Conservation (phyloP, 345 rosid species). For the Heritiera littoralis region DNA sequence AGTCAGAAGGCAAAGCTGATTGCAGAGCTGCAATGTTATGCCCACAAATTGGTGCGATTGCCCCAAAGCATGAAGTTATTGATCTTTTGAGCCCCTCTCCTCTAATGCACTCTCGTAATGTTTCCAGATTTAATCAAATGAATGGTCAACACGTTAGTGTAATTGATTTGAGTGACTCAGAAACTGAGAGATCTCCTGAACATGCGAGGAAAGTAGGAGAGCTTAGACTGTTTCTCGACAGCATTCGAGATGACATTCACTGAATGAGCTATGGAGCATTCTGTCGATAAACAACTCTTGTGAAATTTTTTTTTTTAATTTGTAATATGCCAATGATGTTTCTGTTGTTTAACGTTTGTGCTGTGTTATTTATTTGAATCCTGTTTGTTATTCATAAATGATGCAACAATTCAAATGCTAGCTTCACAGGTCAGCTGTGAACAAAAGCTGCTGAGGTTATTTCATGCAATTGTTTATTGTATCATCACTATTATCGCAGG, state of each 20-base stretch:
- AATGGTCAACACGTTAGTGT: conserved; percentile 33
- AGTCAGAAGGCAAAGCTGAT: conserved; percentile 26
- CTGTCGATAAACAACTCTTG: not conserved
- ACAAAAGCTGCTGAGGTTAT: not conserved
- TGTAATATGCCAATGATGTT: not conserved
- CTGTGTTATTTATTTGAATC: conserved; percentile 2
- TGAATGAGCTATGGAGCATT: conserved; percentile 25
- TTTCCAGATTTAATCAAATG: conserved; percentile 34
- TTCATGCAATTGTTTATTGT: not conserved
- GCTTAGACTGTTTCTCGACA: conserved; percentile 58
- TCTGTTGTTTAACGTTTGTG: not conserved
- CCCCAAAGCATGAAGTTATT: conserved; percentile 46
- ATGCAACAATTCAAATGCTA: not conserved
- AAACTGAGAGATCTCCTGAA: conserved; percentile 56
- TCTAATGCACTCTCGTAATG: conserved; percentile 14
- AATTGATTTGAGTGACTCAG: conserved; percentile 76
- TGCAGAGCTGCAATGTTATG: conserved; percentile 16
- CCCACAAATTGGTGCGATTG: conserved; percentile 4
- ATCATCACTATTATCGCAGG: not conserved
- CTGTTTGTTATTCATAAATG: not conserved
- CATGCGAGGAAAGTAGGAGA: conserved; percentile 66
- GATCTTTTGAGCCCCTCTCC: conserved; percentile 83
- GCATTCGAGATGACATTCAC: conserved; percentile 47
- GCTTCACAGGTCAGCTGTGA: not conserved
- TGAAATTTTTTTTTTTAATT: not conserved